A percentile compares a stretch with the other conserved stretches of the same genome.
Evolutionary conservation across 2,329 filamentous ascomycete species (phyloP).

Genomic region (Colletotrichum spinosum): DNA sequence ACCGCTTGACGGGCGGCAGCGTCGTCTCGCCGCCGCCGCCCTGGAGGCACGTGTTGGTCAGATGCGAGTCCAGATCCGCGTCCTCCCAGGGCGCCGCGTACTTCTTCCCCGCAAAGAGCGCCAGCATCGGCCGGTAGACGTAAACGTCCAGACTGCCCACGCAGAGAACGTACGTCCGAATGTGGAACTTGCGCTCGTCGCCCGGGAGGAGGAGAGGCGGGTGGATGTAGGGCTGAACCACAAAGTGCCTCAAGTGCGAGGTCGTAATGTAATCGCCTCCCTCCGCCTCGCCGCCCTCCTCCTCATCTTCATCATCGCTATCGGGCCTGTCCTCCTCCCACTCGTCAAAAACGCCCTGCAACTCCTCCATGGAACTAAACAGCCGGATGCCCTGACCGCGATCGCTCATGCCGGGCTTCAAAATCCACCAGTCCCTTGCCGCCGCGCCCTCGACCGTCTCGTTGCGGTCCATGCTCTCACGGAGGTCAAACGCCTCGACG

Average conservation of each 20-base stretch:
- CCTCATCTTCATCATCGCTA: conserved; percentile 69
- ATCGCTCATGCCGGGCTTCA: conserved; percentile 98
- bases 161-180: conserved; percentile 90
- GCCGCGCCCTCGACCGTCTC: conserved; percentile 37
- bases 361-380: conserved; percentile 85
- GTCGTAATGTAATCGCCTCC: conserved; percentile 75
- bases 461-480: conserved; percentile 81
- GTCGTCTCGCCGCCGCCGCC: conserved; percentile 61
- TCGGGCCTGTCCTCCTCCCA: conserved; percentile 82
- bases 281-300: conserved; percentile 44
- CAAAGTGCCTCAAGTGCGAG: conserved; percentile 93
- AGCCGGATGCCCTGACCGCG: conserved; percentile 92
- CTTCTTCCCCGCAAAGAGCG: conserved; percentile 83
- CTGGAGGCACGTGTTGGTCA: conserved; percentile 97
- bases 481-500: conserved; percentile 88
- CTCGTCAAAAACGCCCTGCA: conserved; percentile 89
- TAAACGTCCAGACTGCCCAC: conserved; percentile 82
- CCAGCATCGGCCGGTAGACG: conserved; percentile 92
- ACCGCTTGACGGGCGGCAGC: conserved; percentile 74
- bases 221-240: conserved; percentile 94
- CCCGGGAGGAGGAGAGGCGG: conserved; percentile 80
- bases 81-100: conserved; percentile 74
- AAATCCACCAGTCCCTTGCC: conserved; percentile 90
- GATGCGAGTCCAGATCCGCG: conserved; percentile 75
- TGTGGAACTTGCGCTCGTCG: conserved; percentile 89